A percentile compares a stretch with the other conserved stretches of the same genome.
phyloP scores from a whole-genome alignment of 805 yeast genomes.

The Wickerhamiella vanderwaltii region DNA sequence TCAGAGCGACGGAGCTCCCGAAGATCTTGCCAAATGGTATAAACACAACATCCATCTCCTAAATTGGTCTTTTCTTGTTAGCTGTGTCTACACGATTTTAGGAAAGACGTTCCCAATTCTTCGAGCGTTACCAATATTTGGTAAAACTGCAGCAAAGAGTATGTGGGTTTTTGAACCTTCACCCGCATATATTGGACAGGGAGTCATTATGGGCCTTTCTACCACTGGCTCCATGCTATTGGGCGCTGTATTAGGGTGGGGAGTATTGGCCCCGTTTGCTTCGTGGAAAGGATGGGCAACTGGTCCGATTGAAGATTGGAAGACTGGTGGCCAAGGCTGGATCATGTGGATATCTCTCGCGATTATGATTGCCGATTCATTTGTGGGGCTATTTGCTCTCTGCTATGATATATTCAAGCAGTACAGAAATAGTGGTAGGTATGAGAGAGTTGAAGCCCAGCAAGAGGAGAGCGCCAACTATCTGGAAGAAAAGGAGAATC shows the following conservation, averaged over 20 bases:
- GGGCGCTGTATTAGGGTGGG: slow-evolving; percentile 91
- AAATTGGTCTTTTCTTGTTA: slow-evolving; percentile 46
- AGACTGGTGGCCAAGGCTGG: slow-evolving; percentile 93
- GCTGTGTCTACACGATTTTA: slow-evolving; percentile 59
- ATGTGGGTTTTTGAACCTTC: slow-evolving; percentile 89
- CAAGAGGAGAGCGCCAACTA: background rate
- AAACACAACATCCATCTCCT: slow-evolving; percentile 49
- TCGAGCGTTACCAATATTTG: slow-evolving; percentile 64
- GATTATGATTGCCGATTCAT: slow-evolving; percentile 86
- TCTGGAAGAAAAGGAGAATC: slow-evolving; percentile 9
- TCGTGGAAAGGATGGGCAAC: slow-evolving; percentile 71
- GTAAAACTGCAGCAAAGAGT: slow-evolving; percentile 48
- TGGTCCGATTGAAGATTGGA: slow-evolving; percentile 86
- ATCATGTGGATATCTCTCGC: slow-evolving; percentile 86
- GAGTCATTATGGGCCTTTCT: slow-evolving; percentile 91
- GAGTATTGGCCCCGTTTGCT: slow-evolving; percentile 70
- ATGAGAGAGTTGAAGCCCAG: background rate
- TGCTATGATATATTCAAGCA: slow-evolving; percentile 2
- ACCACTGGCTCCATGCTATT: slow-evolving; percentile 84
- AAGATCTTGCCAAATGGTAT: slow-evolving; percentile 19
- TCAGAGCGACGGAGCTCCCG: slow-evolving; percentile 3
- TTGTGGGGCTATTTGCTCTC: slow-evolving; percentile 39
- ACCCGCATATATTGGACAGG: slow-evolving; percentile 96
- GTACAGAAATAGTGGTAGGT: background rate
- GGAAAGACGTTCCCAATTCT: slow-evolving; percentile 66